Percentiles rank a stretch among this genome's conserved stretches.
phyloP scores from a whole-genome alignment of 2,329 filamentous ascomycete genomes.

The Calonectria ilicicola region DNA sequence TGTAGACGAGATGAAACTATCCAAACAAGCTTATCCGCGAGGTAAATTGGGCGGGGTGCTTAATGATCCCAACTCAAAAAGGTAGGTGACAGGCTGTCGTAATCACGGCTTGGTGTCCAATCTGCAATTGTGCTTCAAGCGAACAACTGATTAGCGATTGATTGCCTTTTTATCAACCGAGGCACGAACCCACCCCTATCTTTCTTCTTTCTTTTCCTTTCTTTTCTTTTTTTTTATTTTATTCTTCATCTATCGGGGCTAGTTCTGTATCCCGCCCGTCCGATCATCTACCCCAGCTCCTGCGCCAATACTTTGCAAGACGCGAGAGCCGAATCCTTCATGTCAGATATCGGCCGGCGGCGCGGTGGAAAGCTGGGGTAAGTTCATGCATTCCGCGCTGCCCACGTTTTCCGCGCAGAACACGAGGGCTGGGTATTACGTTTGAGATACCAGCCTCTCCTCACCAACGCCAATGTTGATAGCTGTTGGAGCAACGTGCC shows the following conservation, averaged over 20 bases:
- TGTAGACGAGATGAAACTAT: not conserved
- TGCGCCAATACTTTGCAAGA: not conserved
- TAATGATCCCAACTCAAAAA: not conserved
- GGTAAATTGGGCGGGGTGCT: not conserved
- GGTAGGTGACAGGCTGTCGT: not conserved
- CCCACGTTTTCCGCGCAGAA: not conserved
- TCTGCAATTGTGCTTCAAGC: not conserved
- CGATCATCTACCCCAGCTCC: not conserved
- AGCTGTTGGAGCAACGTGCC: conserved; percentile 30
- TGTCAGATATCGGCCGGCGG: not conserved
- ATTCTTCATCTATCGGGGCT: not conserved
- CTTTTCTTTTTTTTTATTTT: no score
- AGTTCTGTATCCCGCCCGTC: not conserved
- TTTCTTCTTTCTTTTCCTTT: not conserved
- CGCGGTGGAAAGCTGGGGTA: conserved; percentile 14
- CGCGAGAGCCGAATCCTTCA: not conserved
- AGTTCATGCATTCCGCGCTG: not conserved
- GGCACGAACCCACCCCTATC: not conserved
- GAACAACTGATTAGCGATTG: not conserved
- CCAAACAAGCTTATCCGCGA: conserved; percentile 7
- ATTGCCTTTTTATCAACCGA: not conserved
- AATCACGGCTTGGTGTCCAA: not conserved
- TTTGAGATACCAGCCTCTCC: not conserved
- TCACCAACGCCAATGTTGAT: conserved; percentile 30
- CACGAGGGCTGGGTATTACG: conserved; percentile 11